phyloP scores from a whole-genome alignment of 371 early-diverging fungal genomes.

The Encephalitozoon hellem region DNA sequence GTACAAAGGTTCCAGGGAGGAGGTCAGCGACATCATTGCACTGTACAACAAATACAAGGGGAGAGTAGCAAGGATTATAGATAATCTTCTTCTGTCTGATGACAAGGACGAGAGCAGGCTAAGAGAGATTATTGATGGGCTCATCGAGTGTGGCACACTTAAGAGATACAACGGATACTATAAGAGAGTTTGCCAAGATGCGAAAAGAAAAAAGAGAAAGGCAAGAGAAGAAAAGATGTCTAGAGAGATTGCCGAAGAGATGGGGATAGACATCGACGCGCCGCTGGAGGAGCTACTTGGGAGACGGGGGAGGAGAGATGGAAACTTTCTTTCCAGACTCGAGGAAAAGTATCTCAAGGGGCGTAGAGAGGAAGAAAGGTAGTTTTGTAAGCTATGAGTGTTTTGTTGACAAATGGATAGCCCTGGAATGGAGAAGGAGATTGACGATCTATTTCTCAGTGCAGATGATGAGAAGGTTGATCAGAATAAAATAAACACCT shows the following conservation, averaged over 20 bases:
- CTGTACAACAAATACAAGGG: conserved; percentile 55
- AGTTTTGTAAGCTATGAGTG: not conserved
- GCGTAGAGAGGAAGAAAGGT: not conserved
- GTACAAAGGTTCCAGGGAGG: conserved; percentile 52
- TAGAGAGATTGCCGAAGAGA: conserved; percentile 35
- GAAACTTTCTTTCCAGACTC: conserved; percentile 26
- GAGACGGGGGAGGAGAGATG: conserved; percentile 19
- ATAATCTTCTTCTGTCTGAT: conserved; percentile 39
- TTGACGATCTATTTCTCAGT: conserved; percentile 41
- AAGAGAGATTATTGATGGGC: conserved; percentile 30
- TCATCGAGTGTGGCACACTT: conserved; percentile 27
- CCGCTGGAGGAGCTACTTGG: conserved; percentile 5
- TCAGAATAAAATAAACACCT: conserved; percentile 14
- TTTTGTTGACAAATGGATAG: not conserved
- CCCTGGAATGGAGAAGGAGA: conserved; percentile 43
- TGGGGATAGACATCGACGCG: conserved; percentile 18
- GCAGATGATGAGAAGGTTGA: not conserved
- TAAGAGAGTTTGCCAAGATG: conserved; percentile 14
- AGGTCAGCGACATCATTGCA: conserved; percentile 37
- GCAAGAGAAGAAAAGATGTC: conserved; percentile 37
- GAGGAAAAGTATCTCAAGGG: conserved; percentile 29
- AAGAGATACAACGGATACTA: conserved; percentile 32
- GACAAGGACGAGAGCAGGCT: conserved; percentile 52
- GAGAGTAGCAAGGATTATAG: conserved; percentile 47
- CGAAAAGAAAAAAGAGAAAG: conserved; percentile 18